Evolutionary conservation across 305 asterid genomes (phyloP).

Genomic region (Fraxinus sp.): DNA sequence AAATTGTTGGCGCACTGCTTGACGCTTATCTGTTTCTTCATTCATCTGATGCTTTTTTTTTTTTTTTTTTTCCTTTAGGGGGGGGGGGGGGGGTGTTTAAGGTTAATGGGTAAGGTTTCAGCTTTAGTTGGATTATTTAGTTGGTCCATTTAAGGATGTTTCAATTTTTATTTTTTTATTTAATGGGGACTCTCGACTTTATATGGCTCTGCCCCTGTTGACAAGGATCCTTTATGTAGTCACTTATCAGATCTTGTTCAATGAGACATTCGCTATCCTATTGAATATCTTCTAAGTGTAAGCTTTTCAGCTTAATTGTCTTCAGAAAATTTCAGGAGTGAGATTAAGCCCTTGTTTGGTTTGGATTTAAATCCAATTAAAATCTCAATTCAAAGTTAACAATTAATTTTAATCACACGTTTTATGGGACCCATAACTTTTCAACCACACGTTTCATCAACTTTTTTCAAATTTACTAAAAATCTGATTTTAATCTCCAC

Average conservation of each 20-base stretch:
- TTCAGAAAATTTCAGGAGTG: neutral
- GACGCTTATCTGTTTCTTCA: neutral
- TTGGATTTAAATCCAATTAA: too few relatives aligned
- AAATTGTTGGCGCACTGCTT: neutral
- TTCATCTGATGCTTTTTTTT: neutral
- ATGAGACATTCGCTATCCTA: neutral
- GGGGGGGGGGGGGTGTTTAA: neutral
- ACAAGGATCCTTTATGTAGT: neutral
- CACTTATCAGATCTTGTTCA: neutral
- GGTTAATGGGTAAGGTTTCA: neutral
- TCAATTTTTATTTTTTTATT: neutral
- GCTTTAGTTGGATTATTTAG: neutral
- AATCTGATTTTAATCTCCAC: too few relatives aligned
- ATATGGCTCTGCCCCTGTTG: neutral
- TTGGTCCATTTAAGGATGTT: neutral
- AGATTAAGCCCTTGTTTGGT: neutral
- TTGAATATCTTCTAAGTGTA: neutral
- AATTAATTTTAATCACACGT: too few relatives aligned
- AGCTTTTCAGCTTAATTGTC: neutral
- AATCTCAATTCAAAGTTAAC: too few relatives aligned
- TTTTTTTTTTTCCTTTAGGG: neutral
- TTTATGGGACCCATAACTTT: too few relatives aligned
- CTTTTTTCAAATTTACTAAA: too few relatives aligned
- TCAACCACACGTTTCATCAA: too few relatives aligned
- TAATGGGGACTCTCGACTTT: neutral